phyloP scores from a whole-genome alignment of 2,329 filamentous ascomycete genomes.

The Venturia aucupariae region DNA sequence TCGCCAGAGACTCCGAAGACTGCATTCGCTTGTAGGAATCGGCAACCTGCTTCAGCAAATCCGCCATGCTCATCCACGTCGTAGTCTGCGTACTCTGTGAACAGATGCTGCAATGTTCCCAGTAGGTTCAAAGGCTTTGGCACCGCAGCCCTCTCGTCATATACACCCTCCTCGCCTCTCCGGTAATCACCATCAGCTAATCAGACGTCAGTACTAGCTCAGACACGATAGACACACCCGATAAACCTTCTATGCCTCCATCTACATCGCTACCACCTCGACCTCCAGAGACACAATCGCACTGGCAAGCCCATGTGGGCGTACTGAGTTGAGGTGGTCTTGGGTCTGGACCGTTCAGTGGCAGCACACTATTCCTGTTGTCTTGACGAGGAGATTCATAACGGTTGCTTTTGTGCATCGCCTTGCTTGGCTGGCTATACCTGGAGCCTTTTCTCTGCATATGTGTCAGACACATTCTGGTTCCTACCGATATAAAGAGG shows the following conservation, averaged over 20 bases:
- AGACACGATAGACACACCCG: not conserved
- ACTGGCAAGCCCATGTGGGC: not conserved
- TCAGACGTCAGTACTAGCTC: not conserved
- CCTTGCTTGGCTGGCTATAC: no score
- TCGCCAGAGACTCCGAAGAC: not conserved
- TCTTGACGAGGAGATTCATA: no score
- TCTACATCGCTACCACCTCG: not conserved
- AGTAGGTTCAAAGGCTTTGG: not conserved
- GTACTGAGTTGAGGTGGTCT: not conserved
- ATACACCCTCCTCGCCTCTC: not conserved
- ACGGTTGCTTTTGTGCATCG: no score
- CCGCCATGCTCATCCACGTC: not conserved
- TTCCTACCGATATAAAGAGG: no score
- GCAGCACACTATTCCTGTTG: no score
- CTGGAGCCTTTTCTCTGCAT: no score
- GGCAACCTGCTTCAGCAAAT: not conserved
- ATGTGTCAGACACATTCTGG: no score
- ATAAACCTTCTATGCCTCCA: not conserved
- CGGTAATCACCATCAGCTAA: not conserved
- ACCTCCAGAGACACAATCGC: not conserved
- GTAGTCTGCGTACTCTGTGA: not conserved
- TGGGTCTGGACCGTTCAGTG: no score
- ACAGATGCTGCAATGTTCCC: not conserved
- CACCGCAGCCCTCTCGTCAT: not conserved
- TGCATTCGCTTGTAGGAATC: not conserved